Conservation (phyloP, 306 rosid genomes). For the Rubus parviflorus region DNA sequence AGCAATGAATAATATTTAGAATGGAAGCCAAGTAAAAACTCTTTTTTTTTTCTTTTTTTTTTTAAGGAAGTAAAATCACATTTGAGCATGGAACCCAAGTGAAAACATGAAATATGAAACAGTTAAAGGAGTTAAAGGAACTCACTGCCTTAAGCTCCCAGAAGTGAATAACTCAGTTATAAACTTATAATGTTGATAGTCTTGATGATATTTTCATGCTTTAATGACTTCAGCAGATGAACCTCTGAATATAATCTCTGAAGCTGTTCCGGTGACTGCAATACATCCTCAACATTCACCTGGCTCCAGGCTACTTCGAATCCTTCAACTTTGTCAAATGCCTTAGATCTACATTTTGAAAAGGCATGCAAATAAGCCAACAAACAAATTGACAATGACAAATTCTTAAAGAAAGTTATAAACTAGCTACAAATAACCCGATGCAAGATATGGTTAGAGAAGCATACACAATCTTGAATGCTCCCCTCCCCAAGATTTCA, state of each 20-base stretch:
- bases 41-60: no score
- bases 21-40: neutral
- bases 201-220: slow-evolving; percentile 79
- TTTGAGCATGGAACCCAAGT: no score
- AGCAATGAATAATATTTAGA: slow-evolving; percentile 4
- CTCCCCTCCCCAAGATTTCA: slow-evolving; percentile 85
- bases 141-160: slow-evolving; percentile 91
- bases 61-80: no score
- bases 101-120: neutral
- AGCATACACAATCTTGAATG: slow-evolving; percentile 91
- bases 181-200: slow-evolving; percentile 83
- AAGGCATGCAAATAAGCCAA: slow-evolving; percentile 3
- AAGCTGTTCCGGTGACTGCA: slow-evolving; percentile 68
- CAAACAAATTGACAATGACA: neutral
- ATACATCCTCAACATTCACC: slow-evolving; percentile 62
- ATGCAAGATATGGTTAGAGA: slow-evolving; percentile 18
- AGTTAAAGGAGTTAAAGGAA: neutral
- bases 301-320: slow-evolving; percentile 93
- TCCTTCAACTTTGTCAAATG: slow-evolving; percentile 81
- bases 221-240: slow-evolving; percentile 75
- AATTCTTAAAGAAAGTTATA: neutral
- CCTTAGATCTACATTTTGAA: slow-evolving; percentile 58
- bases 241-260: slow-evolving; percentile 78
- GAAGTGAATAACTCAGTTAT: slow-evolving; percentile 89
- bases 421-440: slow-evolving; percentile 6